Conservation (phyloP, 2,329 filamentous ascomycete species). For the Colletotrichum theobromicola region DNA sequence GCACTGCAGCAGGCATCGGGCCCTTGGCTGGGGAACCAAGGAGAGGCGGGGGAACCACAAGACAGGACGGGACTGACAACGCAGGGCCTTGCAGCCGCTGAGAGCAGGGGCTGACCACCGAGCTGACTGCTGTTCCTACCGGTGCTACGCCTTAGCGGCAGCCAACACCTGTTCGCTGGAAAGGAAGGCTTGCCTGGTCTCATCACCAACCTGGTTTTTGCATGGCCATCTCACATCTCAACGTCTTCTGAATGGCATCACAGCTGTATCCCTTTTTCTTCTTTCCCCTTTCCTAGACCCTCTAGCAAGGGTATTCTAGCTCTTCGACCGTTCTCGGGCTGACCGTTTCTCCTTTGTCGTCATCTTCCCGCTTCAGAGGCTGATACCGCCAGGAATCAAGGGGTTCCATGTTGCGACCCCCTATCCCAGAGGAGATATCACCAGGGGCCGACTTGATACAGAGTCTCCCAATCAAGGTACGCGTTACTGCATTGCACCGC, state of each 20-base stretch:
- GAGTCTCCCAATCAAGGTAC: not conserved
- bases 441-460: constrained; percentile 8
- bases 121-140: not conserved
- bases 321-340: not conserved
- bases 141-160: not conserved
- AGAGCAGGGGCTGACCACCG: not conserved
- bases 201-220: not conserved
- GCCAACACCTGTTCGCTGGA: not conserved
- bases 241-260: not conserved
- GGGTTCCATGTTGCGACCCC: not conserved
- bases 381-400: not conserved
- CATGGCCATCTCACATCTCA: not conserved
- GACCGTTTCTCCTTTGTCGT: not conserved
- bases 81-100: not conserved
- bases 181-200: not conserved
- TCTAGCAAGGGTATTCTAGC: not conserved
- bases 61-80: not conserved
- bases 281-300: not conserved
- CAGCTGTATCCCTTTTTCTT: not conserved
- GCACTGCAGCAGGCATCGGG: not conserved
- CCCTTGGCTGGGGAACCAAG: constrained; percentile 1
- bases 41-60: not conserved
- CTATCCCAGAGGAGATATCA: not conserved
- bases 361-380: not conserved
- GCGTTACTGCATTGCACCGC: not conserved